Evolutionary conservation across 2,329 filamentous ascomycete species (phyloP).

Genomic region (Chrysoporthe austroafricana): DNA sequence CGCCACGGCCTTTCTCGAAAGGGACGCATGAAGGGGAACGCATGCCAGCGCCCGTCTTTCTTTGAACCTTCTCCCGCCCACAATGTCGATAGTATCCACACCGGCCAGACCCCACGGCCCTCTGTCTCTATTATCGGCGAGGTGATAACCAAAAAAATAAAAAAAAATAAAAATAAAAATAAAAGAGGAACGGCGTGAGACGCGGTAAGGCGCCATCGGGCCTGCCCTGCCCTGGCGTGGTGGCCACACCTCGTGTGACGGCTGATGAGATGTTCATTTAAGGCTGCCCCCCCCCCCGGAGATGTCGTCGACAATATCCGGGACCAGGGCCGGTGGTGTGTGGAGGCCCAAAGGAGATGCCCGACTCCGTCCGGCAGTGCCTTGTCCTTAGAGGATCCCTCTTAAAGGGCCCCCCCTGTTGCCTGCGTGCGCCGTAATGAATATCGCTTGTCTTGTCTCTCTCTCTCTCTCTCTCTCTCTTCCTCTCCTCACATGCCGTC

Average conservation of each 20-base stretch:
- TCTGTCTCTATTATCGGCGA: neutral
- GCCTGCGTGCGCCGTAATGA: neutral
- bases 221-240: neutral
- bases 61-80: too few relatives aligned
- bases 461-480: neutral
- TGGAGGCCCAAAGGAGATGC: neutral
- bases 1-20: too few relatives aligned
- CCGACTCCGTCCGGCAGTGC: neutral
- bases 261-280: slow-evolving; percentile 7
- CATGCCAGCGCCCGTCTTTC: too few relatives aligned
- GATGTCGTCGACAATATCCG: slow-evolving; percentile 2
- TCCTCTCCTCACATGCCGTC: too few relatives aligned
- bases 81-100: too few relatives aligned
- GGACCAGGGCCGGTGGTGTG: neutral
- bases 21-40: too few relatives aligned
- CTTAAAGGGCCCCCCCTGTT: neutral
- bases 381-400: neutral
- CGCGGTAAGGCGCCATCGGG: neutral
- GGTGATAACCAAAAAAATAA: too few relatives aligned
- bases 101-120: neutral
- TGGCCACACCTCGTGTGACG: slow-evolving; percentile 5
- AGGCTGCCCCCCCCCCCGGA: neutral
- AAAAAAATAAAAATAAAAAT: too few relatives aligned
- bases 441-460: neutral
- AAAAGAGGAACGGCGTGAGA: neutral